Evolutionary conservation across 169 alveolate genomes (phyloP).

Genomic region (Toxoplasma gondii): DNA sequence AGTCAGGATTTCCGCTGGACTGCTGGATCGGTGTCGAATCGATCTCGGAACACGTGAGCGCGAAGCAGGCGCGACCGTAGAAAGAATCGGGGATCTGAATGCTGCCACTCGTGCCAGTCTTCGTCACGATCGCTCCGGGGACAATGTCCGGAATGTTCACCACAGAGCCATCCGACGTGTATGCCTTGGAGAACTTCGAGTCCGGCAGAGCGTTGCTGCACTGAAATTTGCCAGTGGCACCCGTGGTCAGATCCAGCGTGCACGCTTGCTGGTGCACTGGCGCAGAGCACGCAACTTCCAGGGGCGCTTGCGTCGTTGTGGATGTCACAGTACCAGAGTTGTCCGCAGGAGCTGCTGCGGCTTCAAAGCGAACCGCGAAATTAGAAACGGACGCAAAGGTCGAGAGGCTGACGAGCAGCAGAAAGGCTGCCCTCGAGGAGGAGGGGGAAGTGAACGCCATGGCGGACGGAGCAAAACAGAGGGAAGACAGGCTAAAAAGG

Average conservation of each 20-base stretch:
- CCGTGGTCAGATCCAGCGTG: neutral
- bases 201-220: neutral
- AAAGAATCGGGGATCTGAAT: neutral
- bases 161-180: neutral
- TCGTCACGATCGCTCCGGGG: neutral
- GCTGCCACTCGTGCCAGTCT: neutral
- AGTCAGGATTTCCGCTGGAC: neutral
- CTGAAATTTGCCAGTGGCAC: neutral
- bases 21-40: neutral
- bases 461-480: neutral
- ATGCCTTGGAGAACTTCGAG: neutral
- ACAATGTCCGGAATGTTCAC: neutral
- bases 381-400: neutral
- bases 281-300: neutral
- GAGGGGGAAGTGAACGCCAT: neutral
- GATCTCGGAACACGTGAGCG: neutral
- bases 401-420: neutral
- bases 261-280: slow-evolving; percentile 25
- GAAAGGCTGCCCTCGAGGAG: neutral
- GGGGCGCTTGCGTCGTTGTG: neutral
- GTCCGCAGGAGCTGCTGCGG: neutral
- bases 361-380: neutral
- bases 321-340: neutral
- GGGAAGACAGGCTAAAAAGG: neutral
- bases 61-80: neutral